Conservation (phyloP, 2,329 filamentous ascomycete species). For the Dothistroma pini region DNA sequence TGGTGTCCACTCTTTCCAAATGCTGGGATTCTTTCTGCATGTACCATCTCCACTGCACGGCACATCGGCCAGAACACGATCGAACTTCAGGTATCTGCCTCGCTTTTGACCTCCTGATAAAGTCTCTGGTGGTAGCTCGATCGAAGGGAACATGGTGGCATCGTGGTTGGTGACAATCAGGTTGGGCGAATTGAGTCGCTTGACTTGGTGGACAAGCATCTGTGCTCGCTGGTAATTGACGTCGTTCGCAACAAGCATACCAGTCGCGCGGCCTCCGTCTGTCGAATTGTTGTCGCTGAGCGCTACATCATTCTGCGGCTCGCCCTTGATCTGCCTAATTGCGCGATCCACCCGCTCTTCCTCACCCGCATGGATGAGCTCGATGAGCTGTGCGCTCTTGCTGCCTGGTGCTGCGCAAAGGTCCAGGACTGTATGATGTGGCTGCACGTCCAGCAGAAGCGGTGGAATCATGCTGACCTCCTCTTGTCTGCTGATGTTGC, state of each 20-base stretch:
- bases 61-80: constrained; percentile 92
- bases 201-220: constrained; percentile 96
- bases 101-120: constrained; percentile 44
- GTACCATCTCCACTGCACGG: constrained; percentile 97
- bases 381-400: constrained; percentile 92
- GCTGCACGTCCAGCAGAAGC: constrained; percentile 82
- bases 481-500: constrained; percentile 96
- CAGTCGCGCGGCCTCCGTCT: constrained; percentile 84
- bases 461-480: constrained; percentile 99
- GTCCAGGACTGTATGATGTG: constrained; percentile 90
- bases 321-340: constrained; percentile 56
- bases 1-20: constrained; percentile 95
- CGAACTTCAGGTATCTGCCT: constrained; percentile 83
- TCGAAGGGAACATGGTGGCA: constrained; percentile 89
- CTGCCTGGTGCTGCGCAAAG: constrained; percentile 96
- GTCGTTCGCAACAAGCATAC: constrained; percentile 91
- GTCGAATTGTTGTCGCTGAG: constrained; percentile 46
- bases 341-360: constrained; percentile 77
- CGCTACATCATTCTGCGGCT: constrained; percentile 42
- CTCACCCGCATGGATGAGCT: constrained; percentile 90
- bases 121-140: constrained; percentile 67
- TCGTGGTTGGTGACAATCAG: constrained; percentile 97
- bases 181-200: constrained; percentile 93
- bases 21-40: constrained; percentile 81
- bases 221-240: constrained; percentile 95